Conservation (phyloP, 2,329 filamentous ascomycete species). For the Simplicillium aogashimaense region DNA sequence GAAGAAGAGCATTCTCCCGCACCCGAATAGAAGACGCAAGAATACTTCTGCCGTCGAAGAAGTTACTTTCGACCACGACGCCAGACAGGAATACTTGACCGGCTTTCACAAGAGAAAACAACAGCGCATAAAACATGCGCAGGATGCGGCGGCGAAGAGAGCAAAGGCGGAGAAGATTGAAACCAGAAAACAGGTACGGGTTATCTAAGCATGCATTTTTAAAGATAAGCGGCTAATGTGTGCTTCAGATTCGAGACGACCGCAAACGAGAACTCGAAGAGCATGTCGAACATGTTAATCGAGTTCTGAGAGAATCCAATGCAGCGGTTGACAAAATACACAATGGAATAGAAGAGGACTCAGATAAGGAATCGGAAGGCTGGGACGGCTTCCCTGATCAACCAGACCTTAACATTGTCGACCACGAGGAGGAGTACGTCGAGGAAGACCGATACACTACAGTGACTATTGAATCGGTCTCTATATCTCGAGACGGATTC, state of each 20-base stretch:
- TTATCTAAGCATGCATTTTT: slow-evolving; percentile 2
- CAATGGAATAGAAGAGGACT: slow-evolving; percentile 20
- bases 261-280: slow-evolving; percentile 72
- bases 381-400: slow-evolving; percentile 58
- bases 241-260: slow-evolving; percentile 67
- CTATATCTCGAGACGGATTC: slow-evolving; percentile 65
- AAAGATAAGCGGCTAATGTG: not conserved
- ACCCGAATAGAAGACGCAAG: slow-evolving; percentile 59
- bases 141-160: slow-evolving; percentile 68
- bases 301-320: slow-evolving; percentile 54
- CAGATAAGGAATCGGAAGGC: slow-evolving; percentile 36
- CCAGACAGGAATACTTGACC: slow-evolving; percentile 79
- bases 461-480: slow-evolving; percentile 85
- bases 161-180: slow-evolving; percentile 68
- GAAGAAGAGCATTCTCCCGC: slow-evolving; percentile 47
- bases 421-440: slow-evolving; percentile 87
- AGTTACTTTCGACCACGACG: slow-evolving; percentile 72
- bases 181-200: slow-evolving; percentile 62
- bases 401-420: slow-evolving; percentile 41
- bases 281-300: slow-evolving; percentile 70
- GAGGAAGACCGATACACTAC: slow-evolving; percentile 95
- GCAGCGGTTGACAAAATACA: slow-evolving; percentile 31
- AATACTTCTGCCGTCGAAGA: slow-evolving; percentile 55
- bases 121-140: slow-evolving; percentile 73
- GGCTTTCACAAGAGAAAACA: slow-evolving; percentile 96